Conservation (phyloP, 2,329 filamentous ascomycete genomes). For the Exophiala sp. region DNA sequence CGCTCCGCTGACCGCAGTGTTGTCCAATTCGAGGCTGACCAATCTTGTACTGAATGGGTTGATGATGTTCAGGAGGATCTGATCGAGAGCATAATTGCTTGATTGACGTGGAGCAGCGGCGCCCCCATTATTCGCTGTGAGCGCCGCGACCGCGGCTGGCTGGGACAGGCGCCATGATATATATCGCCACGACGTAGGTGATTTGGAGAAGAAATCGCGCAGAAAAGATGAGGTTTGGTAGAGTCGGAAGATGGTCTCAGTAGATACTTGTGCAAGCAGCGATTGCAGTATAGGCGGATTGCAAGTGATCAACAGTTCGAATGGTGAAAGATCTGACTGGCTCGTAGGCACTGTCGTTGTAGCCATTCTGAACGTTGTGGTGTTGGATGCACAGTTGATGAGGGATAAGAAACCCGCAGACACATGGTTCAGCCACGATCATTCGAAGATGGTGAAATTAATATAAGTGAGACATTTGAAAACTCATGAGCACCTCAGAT, state of each 20-base stretch:
- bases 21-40: slow-evolving; percentile 57
- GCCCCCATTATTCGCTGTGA: slow-evolving; percentile 29
- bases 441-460: neutral
- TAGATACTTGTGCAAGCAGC: slow-evolving; percentile 56
- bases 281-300: slow-evolving; percentile 59
- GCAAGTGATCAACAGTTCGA: slow-evolving; percentile 55
- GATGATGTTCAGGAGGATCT: slow-evolving; percentile 54
- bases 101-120: slow-evolving; percentile 45
- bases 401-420: neutral
- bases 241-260: slow-evolving; percentile 54
- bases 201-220: slow-evolving; percentile 52
- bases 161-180: slow-evolving; percentile 55
- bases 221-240: slow-evolving; percentile 58
- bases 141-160: slow-evolving; percentile 34
- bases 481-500: neutral
- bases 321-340: slow-evolving; percentile 36
- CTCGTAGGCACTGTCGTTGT: slow-evolving; percentile 18
- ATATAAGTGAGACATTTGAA: too few relatives aligned
- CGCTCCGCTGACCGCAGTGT: slow-evolving; percentile 58
- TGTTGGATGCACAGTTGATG: slow-evolving; percentile 1
- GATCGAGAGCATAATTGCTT: slow-evolving; percentile 57
- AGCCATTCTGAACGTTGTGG: slow-evolving; percentile 13
- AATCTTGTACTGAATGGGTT: slow-evolving; percentile 56
- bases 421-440: slow-evolving; percentile 14
- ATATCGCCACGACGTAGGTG: slow-evolving; percentile 59